Percentiles rank a stretch among this genome's conserved stretches.
Evolutionary conservation across 352 stramenopile genomes (phyloP).

Genomic region (Pythium periplocum): DNA sequence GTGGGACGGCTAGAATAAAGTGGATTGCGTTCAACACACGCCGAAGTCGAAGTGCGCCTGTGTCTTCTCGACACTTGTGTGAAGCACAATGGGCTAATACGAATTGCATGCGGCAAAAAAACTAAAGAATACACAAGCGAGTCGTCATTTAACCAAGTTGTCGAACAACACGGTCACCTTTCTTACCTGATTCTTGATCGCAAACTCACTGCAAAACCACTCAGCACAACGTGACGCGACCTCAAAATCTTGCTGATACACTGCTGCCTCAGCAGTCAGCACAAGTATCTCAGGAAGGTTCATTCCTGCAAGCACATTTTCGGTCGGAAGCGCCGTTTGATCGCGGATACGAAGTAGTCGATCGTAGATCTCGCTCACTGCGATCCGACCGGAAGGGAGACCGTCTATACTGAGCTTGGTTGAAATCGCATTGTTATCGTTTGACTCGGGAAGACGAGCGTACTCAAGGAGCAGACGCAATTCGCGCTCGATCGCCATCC

Average conservation of each 20-base stretch:
- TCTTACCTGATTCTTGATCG: constrained; percentile 71
- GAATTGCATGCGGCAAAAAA: constrained; percentile 86
- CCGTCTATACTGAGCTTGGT: background rate
- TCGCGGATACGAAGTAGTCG: constrained; percentile 23
- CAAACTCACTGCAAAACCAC: constrained; percentile 69
- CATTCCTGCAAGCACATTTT: constrained; percentile 17
- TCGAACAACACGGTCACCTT: too few species aligned
- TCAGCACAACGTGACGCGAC: constrained; percentile 41
- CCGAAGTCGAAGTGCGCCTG: constrained; percentile 33
- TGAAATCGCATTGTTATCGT: background rate
- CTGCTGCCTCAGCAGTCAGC: constrained; percentile 62
- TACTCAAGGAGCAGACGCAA: constrained; percentile 42
- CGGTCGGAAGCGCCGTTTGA: constrained; percentile 31
- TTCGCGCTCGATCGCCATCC: constrained; percentile 52
- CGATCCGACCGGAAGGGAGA: constrained; percentile 9
- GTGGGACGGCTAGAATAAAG: constrained; percentile 67
- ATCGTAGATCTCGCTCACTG: constrained; percentile 29
- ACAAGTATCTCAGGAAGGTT: constrained; percentile 71
- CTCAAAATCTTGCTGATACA: constrained; percentile 63
- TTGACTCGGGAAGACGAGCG: constrained; percentile 28
- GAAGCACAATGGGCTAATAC: constrained; percentile 64
- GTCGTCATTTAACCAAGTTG: too few species aligned
- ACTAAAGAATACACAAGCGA: constrained; percentile 29
- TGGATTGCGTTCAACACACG: constrained; percentile 70
- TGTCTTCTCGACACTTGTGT: constrained; percentile 29